phyloP scores from a whole-genome alignment of 306 rosid species.

The Fagus crenata region DNA sequence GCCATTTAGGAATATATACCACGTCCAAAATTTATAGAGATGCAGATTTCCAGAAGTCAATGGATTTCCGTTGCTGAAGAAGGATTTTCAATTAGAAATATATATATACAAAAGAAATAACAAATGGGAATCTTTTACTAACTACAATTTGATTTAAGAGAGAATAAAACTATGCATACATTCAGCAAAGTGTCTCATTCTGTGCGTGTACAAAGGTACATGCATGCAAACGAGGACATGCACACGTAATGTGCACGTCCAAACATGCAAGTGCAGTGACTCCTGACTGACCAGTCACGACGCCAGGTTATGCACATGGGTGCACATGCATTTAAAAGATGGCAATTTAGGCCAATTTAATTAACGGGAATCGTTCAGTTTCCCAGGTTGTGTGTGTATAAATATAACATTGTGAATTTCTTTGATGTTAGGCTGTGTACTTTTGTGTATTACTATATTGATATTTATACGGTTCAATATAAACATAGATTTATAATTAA shows the following conservation, averaged over 20 bases:
- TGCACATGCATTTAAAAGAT: not conserved
- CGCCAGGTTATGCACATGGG: not conserved
- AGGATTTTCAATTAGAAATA: conserved; percentile 15
- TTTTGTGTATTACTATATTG: no score
- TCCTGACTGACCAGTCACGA: no score
- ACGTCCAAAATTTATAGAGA: conserved; percentile 44
- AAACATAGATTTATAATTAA: no score
- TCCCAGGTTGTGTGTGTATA: no score
- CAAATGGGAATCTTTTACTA: not conserved
- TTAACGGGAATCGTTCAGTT: no score
- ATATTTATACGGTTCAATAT: no score
- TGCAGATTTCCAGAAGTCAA: conserved; percentile 76
- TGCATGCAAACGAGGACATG: not conserved
- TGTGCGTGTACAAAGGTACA: not conserved
- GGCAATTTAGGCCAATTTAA: no score
- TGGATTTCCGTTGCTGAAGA: conserved; percentile 83
- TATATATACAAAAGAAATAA: not conserved
- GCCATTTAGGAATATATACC: not conserved
- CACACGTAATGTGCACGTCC: not conserved
- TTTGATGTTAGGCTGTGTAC: no score
- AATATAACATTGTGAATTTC: no score
- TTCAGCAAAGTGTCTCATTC: not conserved
- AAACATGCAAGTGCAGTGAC: no score
- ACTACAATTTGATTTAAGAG: not conserved
- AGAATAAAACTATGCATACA: not conserved